Percentiles rank a stretch among this genome's conserved stretches.
These are phyloP conservation scores for Trypanosoma vivax DNA, from an alignment of 208 protist species.

Conservation along the genomic window DNA sequence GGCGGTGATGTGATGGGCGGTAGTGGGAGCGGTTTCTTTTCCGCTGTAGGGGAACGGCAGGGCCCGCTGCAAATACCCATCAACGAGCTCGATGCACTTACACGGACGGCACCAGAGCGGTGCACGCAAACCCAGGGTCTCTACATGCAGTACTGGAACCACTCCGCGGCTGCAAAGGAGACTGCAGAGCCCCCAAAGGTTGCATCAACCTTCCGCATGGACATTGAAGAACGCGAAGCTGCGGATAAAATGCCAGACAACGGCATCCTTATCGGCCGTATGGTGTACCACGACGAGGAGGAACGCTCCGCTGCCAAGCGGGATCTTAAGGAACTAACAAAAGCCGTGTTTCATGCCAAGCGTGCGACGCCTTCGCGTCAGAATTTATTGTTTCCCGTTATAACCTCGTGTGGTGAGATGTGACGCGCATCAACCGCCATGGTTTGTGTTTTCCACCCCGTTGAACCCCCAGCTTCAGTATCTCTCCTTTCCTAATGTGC, in stretches of 20 bases:
- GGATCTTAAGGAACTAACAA: slow-evolving; percentile 14
- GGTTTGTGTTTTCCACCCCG: background rate
- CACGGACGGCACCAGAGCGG: background rate
- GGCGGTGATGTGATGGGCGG: slow-evolving; percentile 27
- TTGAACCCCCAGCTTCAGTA: too few relatives aligned
- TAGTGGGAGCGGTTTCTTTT: slow-evolving; percentile 17
- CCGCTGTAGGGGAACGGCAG: slow-evolving; percentile 14
- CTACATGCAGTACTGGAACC: slow-evolving; percentile 24
- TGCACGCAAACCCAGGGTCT: slow-evolving; percentile 3
- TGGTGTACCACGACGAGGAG: slow-evolving; percentile 15
- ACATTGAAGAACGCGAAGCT: slow-evolving; percentile 3
- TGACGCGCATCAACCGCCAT: background rate
- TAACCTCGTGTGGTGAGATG: slow-evolving; percentile 28
- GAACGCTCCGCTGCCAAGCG: background rate
- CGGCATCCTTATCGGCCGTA: slow-evolving; percentile 16
- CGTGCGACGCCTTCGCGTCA: background rate
- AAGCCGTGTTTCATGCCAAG: slow-evolving; percentile 18
- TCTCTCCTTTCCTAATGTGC: too few relatives aligned
- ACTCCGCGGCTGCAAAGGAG: background rate
- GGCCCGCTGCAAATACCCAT: slow-evolving; percentile 14
- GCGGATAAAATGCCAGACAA: slow-evolving; percentile 7
- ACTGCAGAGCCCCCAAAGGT: slow-evolving; percentile 3
- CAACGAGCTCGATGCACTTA: slow-evolving; percentile 15
- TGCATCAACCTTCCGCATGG: slow-evolving; percentile 22
- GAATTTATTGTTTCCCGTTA: slow-evolving; percentile 6